phyloP scores from a whole-genome alignment of 345 rosid genomes.

The Laguncularia racemosa region DNA sequence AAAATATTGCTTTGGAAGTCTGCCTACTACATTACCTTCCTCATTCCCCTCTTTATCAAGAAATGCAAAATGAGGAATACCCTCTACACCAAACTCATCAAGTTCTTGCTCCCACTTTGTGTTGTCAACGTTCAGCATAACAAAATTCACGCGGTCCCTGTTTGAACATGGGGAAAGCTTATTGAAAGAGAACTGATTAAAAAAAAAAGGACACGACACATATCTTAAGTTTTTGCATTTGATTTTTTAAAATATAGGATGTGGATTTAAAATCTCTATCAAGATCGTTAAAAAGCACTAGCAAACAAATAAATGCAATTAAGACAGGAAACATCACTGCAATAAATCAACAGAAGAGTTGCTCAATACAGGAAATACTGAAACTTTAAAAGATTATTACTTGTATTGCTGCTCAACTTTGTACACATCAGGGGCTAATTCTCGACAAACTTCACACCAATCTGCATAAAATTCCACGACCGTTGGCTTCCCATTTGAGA shows the following conservation, averaged over 20 bases:
- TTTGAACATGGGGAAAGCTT: not conserved
- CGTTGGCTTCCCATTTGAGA: constrained; percentile 88
- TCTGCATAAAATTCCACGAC: constrained; percentile 96
- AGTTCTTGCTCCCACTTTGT: constrained; percentile 98
- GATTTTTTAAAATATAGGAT: too few species aligned
- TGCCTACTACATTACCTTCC: constrained; percentile 90
- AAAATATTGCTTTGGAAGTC: constrained; percentile 71
- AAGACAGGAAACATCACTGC: not conserved
- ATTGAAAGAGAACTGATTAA: too few species aligned
- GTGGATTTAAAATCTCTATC: too few species aligned
- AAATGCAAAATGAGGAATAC: constrained; percentile 88
- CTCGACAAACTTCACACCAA: constrained; percentile 97
- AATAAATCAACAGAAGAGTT: not conserved
- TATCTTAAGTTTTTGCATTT: too few species aligned
- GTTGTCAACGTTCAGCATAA: constrained; percentile 92
- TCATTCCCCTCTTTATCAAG: constrained; percentile 80
- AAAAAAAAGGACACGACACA: too few species aligned
- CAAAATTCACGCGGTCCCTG: constrained; percentile 91
- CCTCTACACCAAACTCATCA: constrained; percentile 96
- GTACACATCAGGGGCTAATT: constrained; percentile 89
- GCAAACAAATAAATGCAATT: too few species aligned
- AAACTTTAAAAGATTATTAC: constrained; percentile 25
- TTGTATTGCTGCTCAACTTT: constrained; percentile 90
- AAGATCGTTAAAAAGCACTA: too few species aligned
- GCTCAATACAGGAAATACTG: not conserved